Evolutionary conservation across 208 protist genomes (phyloP).

Genomic region (Leishmania tropica): DNA sequence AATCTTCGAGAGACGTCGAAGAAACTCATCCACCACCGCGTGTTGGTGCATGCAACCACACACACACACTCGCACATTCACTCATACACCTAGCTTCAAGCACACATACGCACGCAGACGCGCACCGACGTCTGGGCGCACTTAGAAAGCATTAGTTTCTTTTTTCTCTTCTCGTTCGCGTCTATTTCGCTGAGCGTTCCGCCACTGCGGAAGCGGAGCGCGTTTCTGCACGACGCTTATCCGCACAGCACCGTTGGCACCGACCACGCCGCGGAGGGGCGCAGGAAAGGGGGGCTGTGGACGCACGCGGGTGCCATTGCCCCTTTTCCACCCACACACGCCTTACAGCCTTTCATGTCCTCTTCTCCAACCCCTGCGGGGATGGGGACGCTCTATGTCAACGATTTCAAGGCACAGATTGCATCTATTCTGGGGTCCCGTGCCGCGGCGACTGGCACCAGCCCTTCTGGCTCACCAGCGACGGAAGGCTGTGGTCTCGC

Average conservation of each 20-base stretch:
- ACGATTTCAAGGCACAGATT: background rate
- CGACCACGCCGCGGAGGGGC: background rate
- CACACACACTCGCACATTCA: background rate
- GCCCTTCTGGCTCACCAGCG: background rate
- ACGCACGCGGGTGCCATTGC: background rate
- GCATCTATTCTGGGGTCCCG: background rate
- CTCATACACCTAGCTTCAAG: too few species aligned
- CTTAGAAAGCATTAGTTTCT: background rate
- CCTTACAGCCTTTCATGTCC: background rate
- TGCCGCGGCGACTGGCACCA: background rate
- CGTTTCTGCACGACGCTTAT: background rate
- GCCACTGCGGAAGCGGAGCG: background rate
- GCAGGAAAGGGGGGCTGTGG: background rate
- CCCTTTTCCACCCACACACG: background rate
- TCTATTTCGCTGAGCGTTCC: background rate
- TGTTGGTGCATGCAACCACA: background rate
- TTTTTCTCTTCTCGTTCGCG: background rate
- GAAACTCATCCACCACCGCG: background rate
- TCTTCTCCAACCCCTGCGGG: background rate
- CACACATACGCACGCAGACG: background rate
- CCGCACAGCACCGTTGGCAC: background rate
- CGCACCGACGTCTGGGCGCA: background rate
- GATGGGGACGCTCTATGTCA: constrained; percentile 4
- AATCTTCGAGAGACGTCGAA: background rate
- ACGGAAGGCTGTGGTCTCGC: background rate